Evolutionary conservation across 441 rosid species (phyloP).

Genomic region (Eruca vesicaria): DNA sequence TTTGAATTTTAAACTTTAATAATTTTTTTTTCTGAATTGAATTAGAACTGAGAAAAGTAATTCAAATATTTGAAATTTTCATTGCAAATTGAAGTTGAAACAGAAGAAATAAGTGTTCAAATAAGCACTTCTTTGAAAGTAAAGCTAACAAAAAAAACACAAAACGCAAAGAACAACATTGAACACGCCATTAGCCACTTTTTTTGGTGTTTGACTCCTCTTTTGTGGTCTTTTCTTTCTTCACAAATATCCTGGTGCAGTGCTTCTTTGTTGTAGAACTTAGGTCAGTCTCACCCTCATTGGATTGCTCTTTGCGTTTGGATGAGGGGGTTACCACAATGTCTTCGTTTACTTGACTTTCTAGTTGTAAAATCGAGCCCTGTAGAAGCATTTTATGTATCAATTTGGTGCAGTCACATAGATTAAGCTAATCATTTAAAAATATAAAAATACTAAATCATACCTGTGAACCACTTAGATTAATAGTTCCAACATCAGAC

Average conservation of each 20-base stretch:
- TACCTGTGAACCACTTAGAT: background rate
- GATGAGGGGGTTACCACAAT: background rate
- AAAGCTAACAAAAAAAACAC: background rate
- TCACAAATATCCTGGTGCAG: background rate
- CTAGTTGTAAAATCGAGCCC: background rate
- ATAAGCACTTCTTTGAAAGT: background rate
- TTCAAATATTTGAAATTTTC: no score
- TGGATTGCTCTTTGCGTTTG: background rate
- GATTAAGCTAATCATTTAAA: no score
- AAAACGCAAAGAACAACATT: background rate
- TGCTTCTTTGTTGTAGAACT: background rate
- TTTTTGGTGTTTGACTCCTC: background rate
- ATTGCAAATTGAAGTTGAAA: no score
- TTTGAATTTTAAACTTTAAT: no score
- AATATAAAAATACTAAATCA: background rate
- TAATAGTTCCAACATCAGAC: background rate
- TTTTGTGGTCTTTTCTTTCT: background rate
- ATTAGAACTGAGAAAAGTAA: background rate
- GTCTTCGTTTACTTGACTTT: background rate
- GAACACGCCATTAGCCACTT: background rate
- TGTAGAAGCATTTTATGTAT: background rate
- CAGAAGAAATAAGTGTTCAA: background rate
- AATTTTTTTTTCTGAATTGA: no score
- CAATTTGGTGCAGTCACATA: background rate
- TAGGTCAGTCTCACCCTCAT: background rate